Evolutionary conservation across 1,139 yeast genomes (phyloP), one percentile per base, ranked within the genome.

Genomic region (Taiozyma sp.): DNA sequence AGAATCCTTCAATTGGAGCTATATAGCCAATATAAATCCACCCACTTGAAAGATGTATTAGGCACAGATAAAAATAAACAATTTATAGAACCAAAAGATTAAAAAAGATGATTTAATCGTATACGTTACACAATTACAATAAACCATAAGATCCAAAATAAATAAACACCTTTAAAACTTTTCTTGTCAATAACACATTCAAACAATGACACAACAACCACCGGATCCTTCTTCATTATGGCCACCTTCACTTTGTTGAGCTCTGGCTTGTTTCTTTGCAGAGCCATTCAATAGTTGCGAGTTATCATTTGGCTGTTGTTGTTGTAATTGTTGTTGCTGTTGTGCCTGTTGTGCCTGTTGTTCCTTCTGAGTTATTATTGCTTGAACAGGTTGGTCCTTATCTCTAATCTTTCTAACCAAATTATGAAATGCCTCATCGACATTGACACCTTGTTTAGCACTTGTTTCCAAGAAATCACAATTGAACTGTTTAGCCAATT

Each of bases 371-470:
- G 5, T 22, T 39, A 22, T 30, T 16, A 28, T 44, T 22, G 28
- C 32, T 30, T 21, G 42, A 28, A 28, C 53, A 48, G 50, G 60
- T 43, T 53, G 53, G 32, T 61, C 63, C 54, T 63, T 70, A 53
- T 76, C 74, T 58, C 85, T 73, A 51, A 86, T 83, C 46, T 78
- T 76, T 56, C 91, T 76, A 10, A 86, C 95, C 56, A 88, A 73
- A 43, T 82, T 85, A 63, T 77, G 85, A 68, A 95, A 93, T 3
- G 96, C 89, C 62, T 89, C 96, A 67, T 93, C 97, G 49, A 95
- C 98, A 62, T 93, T 91, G 66, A 89, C 82, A 59, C 96, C 82
- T 66, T 86, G 91, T 73, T 93, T 90, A 35, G 99, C 99, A 50
- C 93, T 83, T 3, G 98, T 88, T 70, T 93, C 99, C 62, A 90